Evolutionary conservation across 2,329 filamentous ascomycete species (phyloP).

Genomic region (Ceratocystis papillata): DNA sequence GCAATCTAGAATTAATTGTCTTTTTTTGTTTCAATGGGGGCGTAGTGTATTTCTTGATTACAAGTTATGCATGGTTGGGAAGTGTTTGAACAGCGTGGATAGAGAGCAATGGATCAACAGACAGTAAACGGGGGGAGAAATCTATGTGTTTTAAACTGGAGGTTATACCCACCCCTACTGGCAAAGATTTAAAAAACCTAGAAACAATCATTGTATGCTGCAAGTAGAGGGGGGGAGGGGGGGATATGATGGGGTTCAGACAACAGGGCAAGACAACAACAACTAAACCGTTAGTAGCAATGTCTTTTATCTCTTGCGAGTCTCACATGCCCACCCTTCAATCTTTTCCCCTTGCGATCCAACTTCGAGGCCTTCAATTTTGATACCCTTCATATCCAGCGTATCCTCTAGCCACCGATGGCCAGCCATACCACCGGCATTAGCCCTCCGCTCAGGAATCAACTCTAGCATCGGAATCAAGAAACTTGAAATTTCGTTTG

Average conservation of each 20-base stretch:
- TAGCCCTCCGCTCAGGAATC: constrained; percentile 76
- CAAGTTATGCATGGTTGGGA: too few species aligned
- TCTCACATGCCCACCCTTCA: constrained; percentile 82
- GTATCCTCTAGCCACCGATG: constrained; percentile 76
- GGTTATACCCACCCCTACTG: not conserved
- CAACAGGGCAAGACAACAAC: not conserved
- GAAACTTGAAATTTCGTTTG: constrained; percentile 67
- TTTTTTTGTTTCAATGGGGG: too few species aligned
- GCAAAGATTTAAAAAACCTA: not conserved
- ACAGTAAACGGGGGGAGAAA: not conserved
- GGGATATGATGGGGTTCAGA: not conserved
- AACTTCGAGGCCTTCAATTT: constrained; percentile 61
- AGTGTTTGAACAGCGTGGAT: not conserved
- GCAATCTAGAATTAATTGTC: too few species aligned
- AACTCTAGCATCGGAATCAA: constrained; percentile 85
- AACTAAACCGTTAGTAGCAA: too few species aligned
- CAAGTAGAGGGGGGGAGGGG: not conserved
- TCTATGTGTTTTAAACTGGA: constrained; percentile 12
- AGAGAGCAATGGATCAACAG: not conserved
- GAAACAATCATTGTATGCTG: not conserved
- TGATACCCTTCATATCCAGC: constrained; percentile 73
- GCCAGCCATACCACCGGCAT: constrained; percentile 88
- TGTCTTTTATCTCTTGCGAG: constrained; percentile 59
- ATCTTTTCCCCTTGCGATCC: constrained; percentile 84
- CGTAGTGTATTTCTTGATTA: too few species aligned